Percentiles rank a stretch among this genome's conserved stretches.
phyloP scores from a whole-genome alignment of 2,329 filamentous ascomycete genomes.

The Thelonectria rubi region DNA sequence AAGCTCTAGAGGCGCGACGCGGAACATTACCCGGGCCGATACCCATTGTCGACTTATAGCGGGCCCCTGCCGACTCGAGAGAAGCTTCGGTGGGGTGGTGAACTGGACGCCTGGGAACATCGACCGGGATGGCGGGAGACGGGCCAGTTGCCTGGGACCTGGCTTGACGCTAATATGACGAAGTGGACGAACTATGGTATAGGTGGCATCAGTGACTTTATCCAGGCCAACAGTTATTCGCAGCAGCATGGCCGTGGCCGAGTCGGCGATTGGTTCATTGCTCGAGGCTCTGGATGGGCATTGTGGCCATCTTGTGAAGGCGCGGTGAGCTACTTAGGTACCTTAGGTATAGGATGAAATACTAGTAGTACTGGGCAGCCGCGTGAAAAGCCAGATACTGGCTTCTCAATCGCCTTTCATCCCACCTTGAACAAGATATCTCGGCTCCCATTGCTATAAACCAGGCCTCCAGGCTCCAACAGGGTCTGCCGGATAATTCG shows the following conservation, averaged over 20 bases:
- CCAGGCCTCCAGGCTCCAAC: not conserved
- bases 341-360: no score
- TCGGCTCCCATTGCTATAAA: no score
- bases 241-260: slow-evolving; percentile 26
- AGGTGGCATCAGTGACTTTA: slow-evolving; percentile 26
- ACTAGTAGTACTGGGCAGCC: no score
- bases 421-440: no score
- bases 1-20: slow-evolving; percentile 12
- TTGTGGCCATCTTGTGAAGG: not conserved
- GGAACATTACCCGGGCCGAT: slow-evolving; percentile 22
- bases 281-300: slow-evolving; percentile 1
- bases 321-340: no score
- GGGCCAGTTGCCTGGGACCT: slow-evolving; percentile 5
- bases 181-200: slow-evolving; percentile 21
- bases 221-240: slow-evolving; percentile 1
- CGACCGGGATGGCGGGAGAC: slow-evolving; percentile 8
- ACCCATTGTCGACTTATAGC: no score
- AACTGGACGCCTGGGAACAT: not conserved
- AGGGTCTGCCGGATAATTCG: not conserved
- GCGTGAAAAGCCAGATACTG: no score
- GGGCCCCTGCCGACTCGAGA: no score
- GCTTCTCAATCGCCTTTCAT: no score
- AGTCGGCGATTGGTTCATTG: slow-evolving; percentile 19
- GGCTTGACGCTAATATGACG: slow-evolving; percentile 8
- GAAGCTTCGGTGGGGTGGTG: not conserved